These are phyloP conservation scores for Aristolochia contorta DNA, from an alignment of 164 flowering plant species.

Conservation along the genomic window DNA sequence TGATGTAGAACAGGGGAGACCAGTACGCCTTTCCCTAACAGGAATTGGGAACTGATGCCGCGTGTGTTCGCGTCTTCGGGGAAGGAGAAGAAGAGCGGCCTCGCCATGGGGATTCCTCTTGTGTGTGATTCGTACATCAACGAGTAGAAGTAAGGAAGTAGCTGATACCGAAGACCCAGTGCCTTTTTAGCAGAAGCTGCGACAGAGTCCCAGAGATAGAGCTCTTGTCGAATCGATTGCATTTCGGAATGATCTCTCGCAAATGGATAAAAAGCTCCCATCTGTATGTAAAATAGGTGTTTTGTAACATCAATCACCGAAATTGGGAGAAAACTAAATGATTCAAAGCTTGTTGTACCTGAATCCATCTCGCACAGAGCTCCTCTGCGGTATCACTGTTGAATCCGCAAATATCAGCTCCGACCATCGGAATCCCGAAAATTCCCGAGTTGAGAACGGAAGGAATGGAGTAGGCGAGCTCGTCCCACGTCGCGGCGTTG, in stretches of 20 bases:
- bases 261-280: slow-evolving; percentile 86
- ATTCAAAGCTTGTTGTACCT: too few relatives aligned
- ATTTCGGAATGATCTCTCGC: slow-evolving; percentile 59
- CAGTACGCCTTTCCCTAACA: slow-evolving; percentile 58
- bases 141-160: slow-evolving; percentile 60
- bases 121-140: slow-evolving; percentile 58
- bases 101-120: slow-evolving; percentile 52
- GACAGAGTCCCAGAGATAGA: slow-evolving; percentile 71
- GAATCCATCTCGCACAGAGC: slow-evolving; percentile 79
- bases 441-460: slow-evolving; percentile 54
- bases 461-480: slow-evolving; percentile 57
- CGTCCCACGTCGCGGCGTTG: slow-evolving; percentile 70
- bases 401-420: slow-evolving; percentile 88
- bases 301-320: too few relatives aligned
- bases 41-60: slow-evolving; percentile 50
- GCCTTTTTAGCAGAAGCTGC: slow-evolving; percentile 37
- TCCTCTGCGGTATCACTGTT: slow-evolving; percentile 50
- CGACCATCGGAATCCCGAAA: slow-evolving; percentile 86
- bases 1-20: slow-evolving; percentile 57
- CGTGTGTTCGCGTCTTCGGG: slow-evolving; percentile 52
- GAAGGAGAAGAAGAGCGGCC: slow-evolving; percentile 75
- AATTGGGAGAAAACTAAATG: too few relatives aligned
- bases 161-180: slow-evolving; percentile 38
- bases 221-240: slow-evolving; percentile 47
- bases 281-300: slow-evolving; percentile 34